phyloP scores from a whole-genome alignment of 352 stramenopile genomes.

The Albugo laibachii region DNA sequence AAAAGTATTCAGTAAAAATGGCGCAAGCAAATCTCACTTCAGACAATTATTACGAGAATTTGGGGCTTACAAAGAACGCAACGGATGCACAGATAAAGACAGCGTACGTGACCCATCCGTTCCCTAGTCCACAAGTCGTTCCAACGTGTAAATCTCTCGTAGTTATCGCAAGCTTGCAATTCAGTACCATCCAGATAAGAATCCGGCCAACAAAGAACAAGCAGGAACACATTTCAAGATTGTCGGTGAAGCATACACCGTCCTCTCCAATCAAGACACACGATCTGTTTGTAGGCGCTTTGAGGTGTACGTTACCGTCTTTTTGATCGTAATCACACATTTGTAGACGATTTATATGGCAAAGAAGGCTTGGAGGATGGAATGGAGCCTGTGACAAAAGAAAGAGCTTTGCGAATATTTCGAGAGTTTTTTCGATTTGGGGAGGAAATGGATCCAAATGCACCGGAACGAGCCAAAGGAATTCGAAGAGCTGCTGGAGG shows the following conservation, averaged over 20 bases:
- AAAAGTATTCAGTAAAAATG: too few species aligned
- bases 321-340: neutral
- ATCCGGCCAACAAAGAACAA: slow-evolving; percentile 57
- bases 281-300: slow-evolving; percentile 61
- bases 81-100: slow-evolving; percentile 71
- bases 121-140: neutral
- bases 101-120: slow-evolving; percentile 22
- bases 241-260: slow-evolving; percentile 86
- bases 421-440: slow-evolving; percentile 74
- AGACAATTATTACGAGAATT: slow-evolving; percentile 74
- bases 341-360: slow-evolving; percentile 81
- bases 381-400: slow-evolving; percentile 62
- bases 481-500: slow-evolving; percentile 55
- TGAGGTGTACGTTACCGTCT: neutral
- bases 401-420: slow-evolving; percentile 71
- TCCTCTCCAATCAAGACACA: slow-evolving; percentile 82
- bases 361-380: slow-evolving; percentile 81
- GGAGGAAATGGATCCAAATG: slow-evolving; percentile 66
- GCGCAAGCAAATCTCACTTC: slow-evolving; percentile 25
- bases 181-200: slow-evolving; percentile 89
- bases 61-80: slow-evolving; percentile 41
- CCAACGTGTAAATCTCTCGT: slow-evolving; percentile 1
- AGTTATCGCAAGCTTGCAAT: slow-evolving; percentile 84
- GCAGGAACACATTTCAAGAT: slow-evolving; percentile 88
- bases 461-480: slow-evolving; percentile 52